These are phyloP conservation scores for Aeschynomene evenia DNA, from an alignment of 306 rosid genomes.

Conservation along the genomic window DNA sequence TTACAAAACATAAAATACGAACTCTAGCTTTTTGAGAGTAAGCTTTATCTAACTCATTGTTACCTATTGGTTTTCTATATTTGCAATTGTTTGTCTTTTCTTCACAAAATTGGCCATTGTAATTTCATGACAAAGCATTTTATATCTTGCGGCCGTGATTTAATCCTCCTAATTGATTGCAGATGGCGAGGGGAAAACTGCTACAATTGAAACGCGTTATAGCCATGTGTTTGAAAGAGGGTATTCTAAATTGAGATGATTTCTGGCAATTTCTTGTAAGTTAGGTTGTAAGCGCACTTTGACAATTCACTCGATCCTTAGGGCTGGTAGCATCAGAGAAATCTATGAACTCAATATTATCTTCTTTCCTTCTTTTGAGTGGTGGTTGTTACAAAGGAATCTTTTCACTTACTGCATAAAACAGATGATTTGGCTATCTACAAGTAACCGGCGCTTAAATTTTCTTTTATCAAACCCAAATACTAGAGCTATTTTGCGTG, in stretches of 20 bases:
- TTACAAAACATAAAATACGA: too few relatives aligned
- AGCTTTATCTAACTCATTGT: too few relatives aligned
- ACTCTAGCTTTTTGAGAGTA: too few relatives aligned
- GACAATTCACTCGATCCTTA: conserved; percentile 22
- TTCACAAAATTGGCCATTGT: background rate
- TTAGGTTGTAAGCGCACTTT: conserved; percentile 14
- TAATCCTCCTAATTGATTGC: conserved; percentile 38
- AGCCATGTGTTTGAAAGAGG: conserved; percentile 73
- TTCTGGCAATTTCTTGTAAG: conserved; percentile 31
- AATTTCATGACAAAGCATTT: background rate
- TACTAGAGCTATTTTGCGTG: conserved; percentile 2
- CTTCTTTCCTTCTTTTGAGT: background rate
- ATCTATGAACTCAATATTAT: conserved; percentile 15
- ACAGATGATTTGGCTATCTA: conserved; percentile 15
- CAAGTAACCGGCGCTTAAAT: background rate
- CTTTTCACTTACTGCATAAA: background rate
- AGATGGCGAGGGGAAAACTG: conserved; percentile 74
- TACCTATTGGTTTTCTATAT: background rate
- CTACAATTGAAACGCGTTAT: conserved; percentile 65
- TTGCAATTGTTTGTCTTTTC: background rate
- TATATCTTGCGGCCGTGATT: conserved; percentile 25
- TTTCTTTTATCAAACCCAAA: conserved; percentile 7
- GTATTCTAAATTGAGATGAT: conserved; percentile 41
- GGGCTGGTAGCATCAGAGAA: conserved; percentile 12
- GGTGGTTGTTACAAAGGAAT: conserved; percentile 1